Evolutionary conservation across 441 rosid genomes (phyloP).

Genomic region (Mallotus japonicus): DNA sequence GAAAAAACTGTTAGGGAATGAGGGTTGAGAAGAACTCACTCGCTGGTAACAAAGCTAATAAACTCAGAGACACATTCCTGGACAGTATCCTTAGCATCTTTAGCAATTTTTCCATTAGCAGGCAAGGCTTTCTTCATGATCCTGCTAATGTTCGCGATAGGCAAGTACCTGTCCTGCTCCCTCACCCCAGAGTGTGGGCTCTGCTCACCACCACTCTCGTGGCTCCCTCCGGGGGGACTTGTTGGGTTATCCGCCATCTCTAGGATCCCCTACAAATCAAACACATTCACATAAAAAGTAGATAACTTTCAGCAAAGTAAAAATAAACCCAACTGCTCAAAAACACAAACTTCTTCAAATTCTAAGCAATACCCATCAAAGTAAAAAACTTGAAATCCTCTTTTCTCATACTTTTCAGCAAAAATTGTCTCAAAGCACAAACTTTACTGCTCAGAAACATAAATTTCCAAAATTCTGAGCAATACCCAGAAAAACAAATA

Average conservation of each 20-base stretch:
- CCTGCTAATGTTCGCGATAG: conserved; percentile 55
- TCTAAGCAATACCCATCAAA: conserved; percentile 6
- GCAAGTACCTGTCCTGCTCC: conserved; percentile 52
- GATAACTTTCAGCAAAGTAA: not conserved
- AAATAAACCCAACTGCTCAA: not conserved
- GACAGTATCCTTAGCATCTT: conserved; percentile 57
- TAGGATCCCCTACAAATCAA: conserved; percentile 1
- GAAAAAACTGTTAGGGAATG: not conserved
- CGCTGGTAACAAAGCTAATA: conserved; percentile 56
- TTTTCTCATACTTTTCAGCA: not conserved
- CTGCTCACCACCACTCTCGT: conserved; percentile 57
- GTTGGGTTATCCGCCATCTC: conserved; percentile 47
- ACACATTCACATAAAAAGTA: not conserved
- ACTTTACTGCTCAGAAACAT: not conserved
- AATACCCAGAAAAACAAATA: not conserved
- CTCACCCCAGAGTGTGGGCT: conserved; percentile 50
- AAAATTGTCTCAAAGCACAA: not conserved
- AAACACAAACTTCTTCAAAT: not conserved
- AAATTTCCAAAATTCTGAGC: not conserved
- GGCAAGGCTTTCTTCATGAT: conserved; percentile 59
- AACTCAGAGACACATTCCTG: conserved; percentile 61
- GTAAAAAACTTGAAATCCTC: not conserved
- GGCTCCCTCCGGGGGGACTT: conserved; percentile 52
- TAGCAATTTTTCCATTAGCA: conserved; percentile 50
- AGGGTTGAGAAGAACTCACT: conserved; percentile 28